Evolutionary conservation across 2,329 filamentous ascomycete genomes (phyloP), one percentile per base, ranked within the genome.

Genomic region (Aureobasidium mangrovei): DNA sequence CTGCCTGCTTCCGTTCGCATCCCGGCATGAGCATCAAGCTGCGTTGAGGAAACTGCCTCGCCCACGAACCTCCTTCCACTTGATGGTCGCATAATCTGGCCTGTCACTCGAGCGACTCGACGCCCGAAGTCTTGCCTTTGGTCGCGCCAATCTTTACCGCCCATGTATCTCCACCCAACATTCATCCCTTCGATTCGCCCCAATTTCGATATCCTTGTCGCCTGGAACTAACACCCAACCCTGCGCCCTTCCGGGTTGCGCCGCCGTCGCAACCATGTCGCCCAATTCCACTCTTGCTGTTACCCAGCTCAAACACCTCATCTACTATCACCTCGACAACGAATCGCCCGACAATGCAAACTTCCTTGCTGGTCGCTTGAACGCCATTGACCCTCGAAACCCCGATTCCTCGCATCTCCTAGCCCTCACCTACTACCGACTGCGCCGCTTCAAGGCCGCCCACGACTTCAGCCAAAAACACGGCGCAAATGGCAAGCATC

Each of bases 361-460:
- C 40, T 98, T 98, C 73, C 88, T 95, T 58, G 87, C 93, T 57
- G 88, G 91, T 65, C 83, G 93, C 60, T 80, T 96, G 24, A 79
- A 83, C 58, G 91, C 89, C 48, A 87, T 91, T 63, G 91, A 97
- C 63, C 82, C 86, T 27, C 83, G 86, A 63, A 87, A 84, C 24
- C 78, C 81, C 56, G 93, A 98, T 70, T 84, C 88, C 31, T 78
- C 83, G 43, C 91, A 95, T 67, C 80, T 98, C 9, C 76, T 95
- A 45, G 83, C 91, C 10, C 81, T 95, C 43, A 94, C 89, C 66
- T 84, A 96, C 70, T 79, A 93, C 49, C 86, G 88, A 48, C 80
- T 89, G 43, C 87, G 89, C 32, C 86, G 95, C 66, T 80, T 84
- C 65, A 88, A 88, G 65, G 88, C 90, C 9, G 91, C 93, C 8